Base-by-base conservation (phyloP, 2,329 filamentous ascomycete genomes). In the Colletotrichum sojae region DNA sequence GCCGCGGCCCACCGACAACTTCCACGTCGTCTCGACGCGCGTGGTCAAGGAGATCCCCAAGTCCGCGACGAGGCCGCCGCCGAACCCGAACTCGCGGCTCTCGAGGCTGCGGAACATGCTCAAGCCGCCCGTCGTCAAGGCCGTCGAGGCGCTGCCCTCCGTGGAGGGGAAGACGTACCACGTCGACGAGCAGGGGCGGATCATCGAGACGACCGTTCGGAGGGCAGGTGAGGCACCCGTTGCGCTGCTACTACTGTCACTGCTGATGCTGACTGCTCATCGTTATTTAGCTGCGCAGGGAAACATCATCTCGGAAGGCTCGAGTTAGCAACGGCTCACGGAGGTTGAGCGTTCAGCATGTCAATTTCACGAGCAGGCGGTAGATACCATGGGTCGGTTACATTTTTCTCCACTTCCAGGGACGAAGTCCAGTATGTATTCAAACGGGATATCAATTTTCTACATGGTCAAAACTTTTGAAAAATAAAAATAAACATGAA, bases 111-210 rank as follows among this genome's bases (percentile, higher is more conserved):
- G 64, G 51, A 63, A 45, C 31, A 53, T 70, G 27, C 52, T 71
- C 46, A 71, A 67, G 51, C 58, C 70, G 4, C 67, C 67, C 22
- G 70, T 56, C 18, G 70, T 68, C 18, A 67, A 67, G 51, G 70
- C 70, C 0, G 46, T 57, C 1, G 70, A 67, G 15, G 54, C 59
- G 31, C 62, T 71, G 48, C 67, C 70, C 0, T 64, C 10, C 43
- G n/a, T 51, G 5, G 70, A 71, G 49, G 63, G 63, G n/a, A 71
- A 71, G 63, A 60, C 68, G 15, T 71, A 71, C 46, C 67, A 67
- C n/a, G 36, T 70, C 9, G 40, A 71, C 53, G 62, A 70, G 36
- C 40, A 70, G 58, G 70, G 67, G 12, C 40, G 45, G 12, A 48
- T 70, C 40, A 70, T 71, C 31, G 58, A 70, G 39, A 71, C 67